phyloP scores from a whole-genome alignment of 306 rosid genomes.

The Hylodesmum podocarpum region DNA sequence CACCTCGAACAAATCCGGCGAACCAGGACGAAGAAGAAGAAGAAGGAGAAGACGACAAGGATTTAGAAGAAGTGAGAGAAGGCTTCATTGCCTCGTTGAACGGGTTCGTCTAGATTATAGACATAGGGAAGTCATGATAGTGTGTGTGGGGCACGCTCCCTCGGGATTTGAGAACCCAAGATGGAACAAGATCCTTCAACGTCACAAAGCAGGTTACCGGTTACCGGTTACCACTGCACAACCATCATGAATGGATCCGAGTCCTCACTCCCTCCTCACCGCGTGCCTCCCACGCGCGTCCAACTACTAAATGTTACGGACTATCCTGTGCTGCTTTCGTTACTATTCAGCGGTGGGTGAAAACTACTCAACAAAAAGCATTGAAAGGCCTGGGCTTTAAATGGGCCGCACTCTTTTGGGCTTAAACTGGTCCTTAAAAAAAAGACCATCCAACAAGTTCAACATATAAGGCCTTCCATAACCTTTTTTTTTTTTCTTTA shows the following conservation, averaged over 20 bases:
- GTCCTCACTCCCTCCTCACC: not conserved
- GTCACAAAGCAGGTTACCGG: constrained; percentile 12
- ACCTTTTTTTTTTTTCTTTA: too few relatives aligned
- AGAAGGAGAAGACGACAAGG: constrained; percentile 43
- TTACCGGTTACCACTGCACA: constrained; percentile 23
- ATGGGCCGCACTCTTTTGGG: not conserved
- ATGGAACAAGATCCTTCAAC: not conserved
- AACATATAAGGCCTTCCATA: too few relatives aligned
- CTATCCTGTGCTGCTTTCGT: not conserved
- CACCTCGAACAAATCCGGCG: constrained; percentile 72
- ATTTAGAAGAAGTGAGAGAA: constrained; percentile 43
- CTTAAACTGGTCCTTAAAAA: too few relatives aligned
- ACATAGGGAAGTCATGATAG: not conserved
- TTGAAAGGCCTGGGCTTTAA: not conserved
- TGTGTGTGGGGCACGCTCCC: not conserved
- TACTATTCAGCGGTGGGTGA: not conserved
- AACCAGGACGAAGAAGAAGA: constrained; percentile 76
- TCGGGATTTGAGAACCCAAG: not conserved
- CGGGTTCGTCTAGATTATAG: not conserved
- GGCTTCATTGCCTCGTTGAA: constrained; percentile 60
- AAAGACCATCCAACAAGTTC: too few relatives aligned
- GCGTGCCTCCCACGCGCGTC: constrained; percentile 18
- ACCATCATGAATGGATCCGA: not conserved
- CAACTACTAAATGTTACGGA: not conserved
- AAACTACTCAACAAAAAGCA: too few relatives aligned